Conservation (phyloP, 352 stramenopile genomes). For the Phytophthora pluvialis region DNA sequence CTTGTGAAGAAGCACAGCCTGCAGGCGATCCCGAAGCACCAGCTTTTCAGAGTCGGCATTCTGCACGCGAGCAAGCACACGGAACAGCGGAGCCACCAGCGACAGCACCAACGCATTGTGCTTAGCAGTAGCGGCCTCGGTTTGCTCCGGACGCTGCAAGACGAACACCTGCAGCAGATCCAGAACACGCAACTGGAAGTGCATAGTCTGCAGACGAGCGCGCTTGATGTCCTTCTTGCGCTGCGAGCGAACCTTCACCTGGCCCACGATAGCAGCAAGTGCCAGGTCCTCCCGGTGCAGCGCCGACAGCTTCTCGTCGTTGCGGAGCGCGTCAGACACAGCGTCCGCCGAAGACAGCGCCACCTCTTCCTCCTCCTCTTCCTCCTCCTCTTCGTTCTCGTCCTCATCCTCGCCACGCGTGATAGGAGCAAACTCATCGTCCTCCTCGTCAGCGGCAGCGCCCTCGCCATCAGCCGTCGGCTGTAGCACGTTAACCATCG, state of each 20-base stretch:
- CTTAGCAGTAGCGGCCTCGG: constrained; percentile 18
- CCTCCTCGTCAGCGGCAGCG: constrained; percentile 41
- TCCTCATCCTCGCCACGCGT: constrained; percentile 41
- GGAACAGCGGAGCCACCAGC: constrained; percentile 71
- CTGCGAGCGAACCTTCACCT: constrained; percentile 76
- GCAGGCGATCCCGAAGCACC: constrained; percentile 77
- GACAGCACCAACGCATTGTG: constrained; percentile 47
- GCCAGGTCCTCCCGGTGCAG: constrained; percentile 82
- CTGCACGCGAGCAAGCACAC: constrained; percentile 56
- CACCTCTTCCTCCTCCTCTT: constrained; percentile 63
- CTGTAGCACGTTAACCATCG: constrained; percentile 75
- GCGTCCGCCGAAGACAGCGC: constrained; percentile 61
- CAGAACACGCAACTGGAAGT: constrained; percentile 88
- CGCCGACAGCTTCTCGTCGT: constrained; percentile 65
- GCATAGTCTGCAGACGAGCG: constrained; percentile 67
- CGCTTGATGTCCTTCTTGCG: constrained; percentile 82
- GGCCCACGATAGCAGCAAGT: constrained; percentile 78
- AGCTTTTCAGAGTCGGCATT: constrained; percentile 68
- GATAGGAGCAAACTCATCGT: constrained; percentile 54
- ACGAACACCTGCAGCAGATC: constrained; percentile 82
- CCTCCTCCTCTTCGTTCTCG: constrained; percentile 43
- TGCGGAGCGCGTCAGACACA: constrained; percentile 71
- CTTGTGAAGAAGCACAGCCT: constrained; percentile 74
- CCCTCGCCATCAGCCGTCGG: constrained; percentile 41
- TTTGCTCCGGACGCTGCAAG: constrained; percentile 34